Percentiles rank a stretch among this genome's conserved stretches.
Evolutionary conservation across 257 asterid species (phyloP).

Genomic region (Salvia rosmarinus): DNA sequence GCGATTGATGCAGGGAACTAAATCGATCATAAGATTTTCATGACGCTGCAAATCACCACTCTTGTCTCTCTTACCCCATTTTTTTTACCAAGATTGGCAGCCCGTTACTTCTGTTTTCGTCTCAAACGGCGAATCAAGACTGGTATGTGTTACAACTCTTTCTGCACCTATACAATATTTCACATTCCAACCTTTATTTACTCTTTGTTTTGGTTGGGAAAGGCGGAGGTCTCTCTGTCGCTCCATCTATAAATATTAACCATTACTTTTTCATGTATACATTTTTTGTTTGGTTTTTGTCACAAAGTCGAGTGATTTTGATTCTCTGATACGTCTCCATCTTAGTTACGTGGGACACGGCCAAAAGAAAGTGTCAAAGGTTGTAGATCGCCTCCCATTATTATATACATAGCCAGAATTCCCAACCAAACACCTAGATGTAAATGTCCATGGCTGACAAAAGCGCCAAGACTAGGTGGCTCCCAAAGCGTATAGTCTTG

Average conservation of each 20-base stretch:
- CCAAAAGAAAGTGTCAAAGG: constrained; percentile 4
- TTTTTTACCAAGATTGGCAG: no score
- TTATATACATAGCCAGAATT: not conserved
- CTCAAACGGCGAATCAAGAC: no score
- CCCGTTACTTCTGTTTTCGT: no score
- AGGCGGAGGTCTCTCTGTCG: not conserved
- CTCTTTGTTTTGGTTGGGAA: not conserved
- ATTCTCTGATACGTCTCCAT: not conserved
- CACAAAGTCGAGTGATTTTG: not conserved
- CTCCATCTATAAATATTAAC: not conserved
- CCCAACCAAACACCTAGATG: not conserved
- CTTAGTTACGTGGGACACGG: not conserved
- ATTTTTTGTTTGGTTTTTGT: not conserved
- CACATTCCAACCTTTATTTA: constrained; percentile 16
- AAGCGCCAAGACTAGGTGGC: constrained; percentile 22
- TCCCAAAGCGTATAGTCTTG: constrained; percentile 69
- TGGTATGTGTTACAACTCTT: no score
- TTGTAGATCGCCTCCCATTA: no score
- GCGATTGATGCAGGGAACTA: no score
- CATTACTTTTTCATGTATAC: not conserved
- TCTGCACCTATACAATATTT: not conserved
- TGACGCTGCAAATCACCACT: no score
- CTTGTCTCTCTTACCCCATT: no score
- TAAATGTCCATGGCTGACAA: not conserved
- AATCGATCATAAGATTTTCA: no score